Conservation (phyloP, 2,329 filamentous ascomycete genomes). For the Trichoderma lentiforme region DNA sequence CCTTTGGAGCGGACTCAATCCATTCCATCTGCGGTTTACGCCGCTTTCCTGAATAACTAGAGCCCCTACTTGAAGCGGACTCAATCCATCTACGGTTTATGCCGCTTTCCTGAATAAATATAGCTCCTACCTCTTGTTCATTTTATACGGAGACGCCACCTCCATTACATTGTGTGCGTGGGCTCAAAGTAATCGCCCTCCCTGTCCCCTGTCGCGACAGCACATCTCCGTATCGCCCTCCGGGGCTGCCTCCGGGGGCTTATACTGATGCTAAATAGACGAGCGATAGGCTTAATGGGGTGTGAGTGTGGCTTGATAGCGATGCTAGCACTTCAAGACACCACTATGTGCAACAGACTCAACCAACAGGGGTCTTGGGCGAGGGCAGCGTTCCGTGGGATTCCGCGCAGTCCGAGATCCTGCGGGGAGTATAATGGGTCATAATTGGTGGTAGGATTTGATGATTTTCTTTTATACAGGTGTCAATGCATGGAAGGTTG, state of each 20-base stretch:
- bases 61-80: neutral
- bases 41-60: neutral
- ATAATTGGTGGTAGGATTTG: neutral
- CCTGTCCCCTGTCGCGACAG: neutral
- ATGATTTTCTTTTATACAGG: neutral
- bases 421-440: too few species aligned
- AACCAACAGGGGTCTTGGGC: neutral
- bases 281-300: neutral
- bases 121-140: neutral
- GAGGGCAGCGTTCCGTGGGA: neutral
- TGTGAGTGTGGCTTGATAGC: neutral
- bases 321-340: neutral
- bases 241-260: neutral
- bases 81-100: neutral
- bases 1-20: neutral
- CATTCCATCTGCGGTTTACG: neutral
- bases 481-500: neutral
- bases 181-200: neutral
- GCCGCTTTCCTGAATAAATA: neutral
- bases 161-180: neutral
- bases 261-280: neutral
- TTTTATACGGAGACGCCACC: neutral
- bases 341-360: neutral
- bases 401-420: neutral
- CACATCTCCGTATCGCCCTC: neutral